These are phyloP conservation scores for Echinochloa phyllopogon DNA, from an alignment of 176 grass and related monocot genomes.

Conservation along the genomic window DNA sequence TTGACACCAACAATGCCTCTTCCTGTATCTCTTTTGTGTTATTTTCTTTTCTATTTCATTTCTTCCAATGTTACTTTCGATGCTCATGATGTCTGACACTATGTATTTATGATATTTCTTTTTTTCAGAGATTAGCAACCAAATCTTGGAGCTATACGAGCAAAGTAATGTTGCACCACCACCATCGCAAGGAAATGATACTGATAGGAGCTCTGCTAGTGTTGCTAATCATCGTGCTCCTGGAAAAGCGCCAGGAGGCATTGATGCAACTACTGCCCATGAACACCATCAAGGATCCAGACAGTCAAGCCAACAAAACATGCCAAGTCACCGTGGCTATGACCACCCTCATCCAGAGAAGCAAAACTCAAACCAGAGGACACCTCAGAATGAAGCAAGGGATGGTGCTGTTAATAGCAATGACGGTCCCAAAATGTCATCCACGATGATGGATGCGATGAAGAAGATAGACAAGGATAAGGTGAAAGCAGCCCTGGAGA, in stretches of 20 bases:
- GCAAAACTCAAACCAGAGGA: conserved; percentile 51
- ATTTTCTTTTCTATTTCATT: neutral
- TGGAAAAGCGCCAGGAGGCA: conserved; percentile 43
- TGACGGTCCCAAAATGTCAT: conserved; percentile 45
- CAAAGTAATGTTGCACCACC: conserved; percentile 58
- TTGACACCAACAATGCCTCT: neutral
- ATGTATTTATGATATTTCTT: neutral
- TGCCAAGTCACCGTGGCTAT: conserved; percentile 29
- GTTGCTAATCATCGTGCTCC: conserved; percentile 44
- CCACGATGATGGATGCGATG: conserved; percentile 58
- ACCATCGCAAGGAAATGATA: conserved; percentile 64
- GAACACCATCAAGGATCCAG: conserved; percentile 46
- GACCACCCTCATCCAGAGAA: conserved; percentile 53
- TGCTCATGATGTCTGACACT: conserved; percentile 18
- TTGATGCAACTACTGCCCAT: conserved; percentile 48
- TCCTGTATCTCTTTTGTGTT: neutral
- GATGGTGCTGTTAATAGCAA: conserved; percentile 14
- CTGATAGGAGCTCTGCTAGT: conserved; percentile 60
- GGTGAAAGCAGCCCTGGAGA: conserved; percentile 75
- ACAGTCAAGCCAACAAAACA: neutral
- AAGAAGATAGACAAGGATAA: conserved; percentile 78
- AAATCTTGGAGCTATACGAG: conserved; percentile 95
- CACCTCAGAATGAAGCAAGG: conserved; percentile 41
- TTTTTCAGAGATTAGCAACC: conserved; percentile 93
- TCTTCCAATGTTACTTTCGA: conserved; percentile 12